Conservation (phyloP, 1,284 basidiomycete genomes). For the Boletellus deceptivus region DNA sequence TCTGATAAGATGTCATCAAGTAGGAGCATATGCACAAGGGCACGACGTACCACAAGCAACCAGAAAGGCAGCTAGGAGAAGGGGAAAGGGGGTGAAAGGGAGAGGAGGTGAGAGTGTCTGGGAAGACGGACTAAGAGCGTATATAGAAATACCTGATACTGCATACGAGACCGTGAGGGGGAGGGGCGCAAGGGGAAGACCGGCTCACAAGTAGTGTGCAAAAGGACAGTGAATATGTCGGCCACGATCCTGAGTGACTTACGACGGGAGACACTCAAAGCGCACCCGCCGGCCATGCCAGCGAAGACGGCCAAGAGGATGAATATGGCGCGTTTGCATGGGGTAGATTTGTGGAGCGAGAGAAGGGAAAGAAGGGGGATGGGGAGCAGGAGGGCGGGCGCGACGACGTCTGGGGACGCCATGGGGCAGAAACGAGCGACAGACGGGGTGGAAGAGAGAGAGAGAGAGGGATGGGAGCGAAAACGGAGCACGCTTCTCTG, state of each 20-base stretch:
- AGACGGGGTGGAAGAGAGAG: constrained; percentile 11
- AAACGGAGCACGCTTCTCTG: constrained; percentile 6
- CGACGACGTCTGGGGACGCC: constrained; percentile 27
- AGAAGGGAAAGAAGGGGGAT: constrained; percentile 22
- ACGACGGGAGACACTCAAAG: constrained; percentile 17
- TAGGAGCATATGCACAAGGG: neutral
- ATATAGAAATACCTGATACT: constrained; percentile 29
- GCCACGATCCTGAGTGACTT: constrained; percentile 16
- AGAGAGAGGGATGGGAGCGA: constrained; percentile 3
- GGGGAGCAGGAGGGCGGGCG: constrained; percentile 26
- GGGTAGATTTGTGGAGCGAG: constrained; percentile 4
- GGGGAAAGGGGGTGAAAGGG: constrained; percentile 14
- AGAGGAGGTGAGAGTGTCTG: constrained; percentile 7
- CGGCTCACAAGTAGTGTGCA: constrained; percentile 24
- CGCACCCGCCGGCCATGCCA: constrained; percentile 21
- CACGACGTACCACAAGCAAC: constrained; percentile 24
- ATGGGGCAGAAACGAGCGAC: constrained; percentile 22
- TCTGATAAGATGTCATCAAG: constrained; percentile 14
- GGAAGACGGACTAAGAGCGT: constrained; percentile 16
- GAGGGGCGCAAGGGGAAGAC: neutral
- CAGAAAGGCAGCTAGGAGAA: constrained; percentile 23
- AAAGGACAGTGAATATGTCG: constrained; percentile 17
- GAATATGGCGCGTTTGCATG: constrained; percentile 9
- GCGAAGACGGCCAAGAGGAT: constrained; percentile 25
- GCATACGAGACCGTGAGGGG: neutral